Percentiles rank a stretch among this genome's conserved stretches.
These are phyloP conservation scores for Kurtzmaniella natalensis DNA, from an alignment of 1,139 yeast species.

Conservation along the genomic window DNA sequence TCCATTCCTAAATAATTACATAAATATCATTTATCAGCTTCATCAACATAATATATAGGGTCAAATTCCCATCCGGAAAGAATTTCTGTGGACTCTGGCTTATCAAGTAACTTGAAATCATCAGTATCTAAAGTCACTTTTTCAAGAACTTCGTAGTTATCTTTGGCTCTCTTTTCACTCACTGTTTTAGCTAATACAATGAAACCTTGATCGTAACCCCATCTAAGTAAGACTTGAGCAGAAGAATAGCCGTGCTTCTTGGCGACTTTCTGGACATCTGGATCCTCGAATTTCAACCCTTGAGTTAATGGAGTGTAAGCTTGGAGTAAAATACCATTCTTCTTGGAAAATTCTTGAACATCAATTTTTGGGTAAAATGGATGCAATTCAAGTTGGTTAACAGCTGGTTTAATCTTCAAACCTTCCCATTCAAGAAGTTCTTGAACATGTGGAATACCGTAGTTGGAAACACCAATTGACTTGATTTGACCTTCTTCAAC, in stretches of 20 bases:
- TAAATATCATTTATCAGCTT: too few species aligned
- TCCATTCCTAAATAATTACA: too few species aligned
- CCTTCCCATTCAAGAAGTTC: slow-evolving; percentile 44
- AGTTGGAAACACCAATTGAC: slow-evolving; percentile 42
- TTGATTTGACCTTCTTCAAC: slow-evolving; percentile 26
- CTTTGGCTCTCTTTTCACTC: slow-evolving; percentile 7
- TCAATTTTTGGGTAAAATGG: slow-evolving; percentile 75
- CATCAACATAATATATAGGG: too few species aligned
- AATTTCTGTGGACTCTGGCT: background rate
- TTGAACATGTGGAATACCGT: slow-evolving; percentile 33
- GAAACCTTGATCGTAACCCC: slow-evolving; percentile 55
- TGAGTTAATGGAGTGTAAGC: slow-evolving; percentile 47
- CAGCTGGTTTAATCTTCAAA: slow-evolving; percentile 50
- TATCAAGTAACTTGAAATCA: background rate
- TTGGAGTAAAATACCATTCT: slow-evolving; percentile 27
- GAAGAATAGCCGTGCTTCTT: slow-evolving; percentile 31
- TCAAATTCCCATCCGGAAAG: too few species aligned
- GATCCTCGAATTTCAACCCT: slow-evolving; percentile 47
- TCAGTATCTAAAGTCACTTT: slow-evolving; percentile 9
- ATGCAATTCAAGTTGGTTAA: slow-evolving; percentile 66
- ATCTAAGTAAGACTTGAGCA: slow-evolving; percentile 41
- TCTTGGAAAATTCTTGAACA: slow-evolving; percentile 50
- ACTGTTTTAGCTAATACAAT: slow-evolving; percentile 63
- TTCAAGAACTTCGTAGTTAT: slow-evolving; percentile 6
- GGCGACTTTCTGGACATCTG: slow-evolving; percentile 33